Evolutionary conservation across 495 filamentous ascomycete species (phyloP).

Genomic region (Coniosporium apollinis): DNA sequence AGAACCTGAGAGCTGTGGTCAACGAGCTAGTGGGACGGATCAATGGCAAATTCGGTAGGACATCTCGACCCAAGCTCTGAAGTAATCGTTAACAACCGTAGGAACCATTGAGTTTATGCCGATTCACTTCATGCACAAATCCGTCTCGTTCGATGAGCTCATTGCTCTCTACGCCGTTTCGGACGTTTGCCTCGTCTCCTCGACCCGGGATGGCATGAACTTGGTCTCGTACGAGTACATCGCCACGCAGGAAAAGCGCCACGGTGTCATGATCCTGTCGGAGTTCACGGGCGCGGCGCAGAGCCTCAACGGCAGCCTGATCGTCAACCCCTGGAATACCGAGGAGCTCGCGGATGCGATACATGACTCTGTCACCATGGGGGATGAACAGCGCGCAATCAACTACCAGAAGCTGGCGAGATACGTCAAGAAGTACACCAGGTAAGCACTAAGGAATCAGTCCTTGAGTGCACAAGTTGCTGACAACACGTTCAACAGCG

Average conservation of each 20-base stretch:
- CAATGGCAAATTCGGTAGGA: constrained; percentile 70
- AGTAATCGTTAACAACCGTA: constrained; percentile 11
- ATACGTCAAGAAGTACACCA: constrained; percentile 82
- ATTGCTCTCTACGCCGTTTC: constrained; percentile 80
- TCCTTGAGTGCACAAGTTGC: background rate
- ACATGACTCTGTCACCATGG: constrained; percentile 69
- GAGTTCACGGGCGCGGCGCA: constrained; percentile 86
- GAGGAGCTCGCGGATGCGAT: constrained; percentile 77
- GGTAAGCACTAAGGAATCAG: constrained; percentile 22
- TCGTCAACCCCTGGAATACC: constrained; percentile 85
- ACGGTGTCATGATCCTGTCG: constrained; percentile 81
- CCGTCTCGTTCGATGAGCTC: constrained; percentile 76
- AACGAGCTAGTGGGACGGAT: constrained; percentile 84
- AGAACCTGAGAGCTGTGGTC: constrained; percentile 77
- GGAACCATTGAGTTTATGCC: constrained; percentile 85
- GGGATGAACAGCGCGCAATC: constrained; percentile 60
- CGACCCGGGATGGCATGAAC: constrained; percentile 94
- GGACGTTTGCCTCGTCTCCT: constrained; percentile 78
- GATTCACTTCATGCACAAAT: constrained; percentile 88
- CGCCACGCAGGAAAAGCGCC: constrained; percentile 64
- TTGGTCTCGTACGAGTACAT: constrained; percentile 94
- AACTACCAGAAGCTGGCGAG: constrained; percentile 68
- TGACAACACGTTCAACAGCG: constrained; percentile 31
- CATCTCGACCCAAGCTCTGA: background rate
- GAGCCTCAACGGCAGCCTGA: constrained; percentile 67